Conservation (phyloP, 768 basidiomycete species). For the Termitomyces sp. region DNA sequence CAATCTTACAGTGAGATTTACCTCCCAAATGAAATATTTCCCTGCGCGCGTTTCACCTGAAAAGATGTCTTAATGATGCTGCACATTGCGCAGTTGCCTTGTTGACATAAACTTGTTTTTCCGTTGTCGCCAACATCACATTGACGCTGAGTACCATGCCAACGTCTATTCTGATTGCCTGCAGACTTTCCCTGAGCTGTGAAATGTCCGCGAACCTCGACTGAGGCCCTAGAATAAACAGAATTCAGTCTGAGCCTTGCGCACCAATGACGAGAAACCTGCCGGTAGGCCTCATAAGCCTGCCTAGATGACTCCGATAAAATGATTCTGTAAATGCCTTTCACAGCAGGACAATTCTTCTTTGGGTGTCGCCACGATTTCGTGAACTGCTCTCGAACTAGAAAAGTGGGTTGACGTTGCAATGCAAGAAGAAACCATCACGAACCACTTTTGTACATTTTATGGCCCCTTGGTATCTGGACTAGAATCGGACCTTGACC, state of each 20-base stretch:
- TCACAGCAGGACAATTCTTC: conserved; percentile 53
- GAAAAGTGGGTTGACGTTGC: not conserved
- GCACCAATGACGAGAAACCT: conserved; percentile 12
- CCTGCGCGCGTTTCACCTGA: conserved; percentile 60
- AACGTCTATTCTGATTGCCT: conserved; percentile 71
- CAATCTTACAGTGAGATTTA: conserved; percentile 13
- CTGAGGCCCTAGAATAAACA: conserved; percentile 36
- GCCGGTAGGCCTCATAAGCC: conserved; percentile 62
- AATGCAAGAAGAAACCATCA: conserved; percentile 6
- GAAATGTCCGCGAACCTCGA: conserved; percentile 44
- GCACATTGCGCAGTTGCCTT: conserved; percentile 57
- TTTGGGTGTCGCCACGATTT: conserved; percentile 61
- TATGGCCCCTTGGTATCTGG: conserved; percentile 56
- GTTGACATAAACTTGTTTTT: conserved; percentile 49
- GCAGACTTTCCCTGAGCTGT: conserved; percentile 46
- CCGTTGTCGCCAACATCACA: conserved; percentile 66
- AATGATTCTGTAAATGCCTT: conserved; percentile 62
- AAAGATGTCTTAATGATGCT: conserved; percentile 62
- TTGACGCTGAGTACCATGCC: conserved; percentile 68
- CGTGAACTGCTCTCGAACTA: conserved; percentile 69
- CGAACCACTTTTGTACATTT: conserved; percentile 64
- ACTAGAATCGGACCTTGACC: conserved; percentile 53
- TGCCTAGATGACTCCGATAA: conserved; percentile 45
- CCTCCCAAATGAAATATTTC: conserved; percentile 58
- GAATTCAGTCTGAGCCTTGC: not conserved